These are phyloP conservation scores for Sanghuangporus sanghuang DNA, from an alignment of 1,284 basidiomycete species.

Conservation along the genomic window DNA sequence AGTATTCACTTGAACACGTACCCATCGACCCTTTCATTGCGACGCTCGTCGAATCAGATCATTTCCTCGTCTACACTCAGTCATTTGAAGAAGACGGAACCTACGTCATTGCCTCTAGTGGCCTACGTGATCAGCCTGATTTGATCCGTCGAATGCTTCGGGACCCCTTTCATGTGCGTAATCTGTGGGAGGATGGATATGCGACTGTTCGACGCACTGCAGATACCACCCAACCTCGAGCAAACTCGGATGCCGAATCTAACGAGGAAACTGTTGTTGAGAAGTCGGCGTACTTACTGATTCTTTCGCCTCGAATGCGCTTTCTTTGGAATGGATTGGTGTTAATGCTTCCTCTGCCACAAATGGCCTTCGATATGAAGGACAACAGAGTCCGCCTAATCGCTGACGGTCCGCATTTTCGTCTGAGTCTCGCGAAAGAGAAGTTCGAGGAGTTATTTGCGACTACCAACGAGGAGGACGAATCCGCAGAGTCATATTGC, in stretches of 20 bases:
- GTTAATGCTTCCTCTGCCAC: conserved; percentile 63
- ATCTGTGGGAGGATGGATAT: conserved; percentile 52
- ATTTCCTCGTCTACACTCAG: conserved; percentile 93
- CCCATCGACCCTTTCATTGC: conserved; percentile 80
- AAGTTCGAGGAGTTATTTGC: conserved; percentile 69
- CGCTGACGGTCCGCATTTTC: conserved; percentile 80
- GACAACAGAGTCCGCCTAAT: conserved; percentile 83
- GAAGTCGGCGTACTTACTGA: conserved; percentile 66
- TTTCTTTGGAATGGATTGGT: conserved; percentile 97
- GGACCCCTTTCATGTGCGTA: conserved; percentile 78
- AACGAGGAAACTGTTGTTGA: conserved; percentile 43
- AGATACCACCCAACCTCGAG: conserved; percentile 39
- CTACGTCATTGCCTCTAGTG: conserved; percentile 87
- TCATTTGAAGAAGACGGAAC: conserved; percentile 86
- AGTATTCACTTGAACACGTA: conserved; percentile 84
- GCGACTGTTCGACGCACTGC: conserved; percentile 29
- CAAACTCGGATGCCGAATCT: conserved; percentile 40
- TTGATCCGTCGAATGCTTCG: conserved; percentile 78
- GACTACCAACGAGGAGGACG: conserved; percentile 55
- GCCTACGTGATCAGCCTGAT: conserved; percentile 81
- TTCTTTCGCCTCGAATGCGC: conserved; percentile 81
- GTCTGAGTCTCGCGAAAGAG: conserved; percentile 76
- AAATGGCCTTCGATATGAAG: conserved; percentile 73
- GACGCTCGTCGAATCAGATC: conserved; percentile 79
- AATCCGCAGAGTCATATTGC: conserved; percentile 38